These are phyloP conservation scores for Leucocoprinus sp. DNA, from an alignment of 768 basidiomycete species.

Conservation along the genomic window DNA sequence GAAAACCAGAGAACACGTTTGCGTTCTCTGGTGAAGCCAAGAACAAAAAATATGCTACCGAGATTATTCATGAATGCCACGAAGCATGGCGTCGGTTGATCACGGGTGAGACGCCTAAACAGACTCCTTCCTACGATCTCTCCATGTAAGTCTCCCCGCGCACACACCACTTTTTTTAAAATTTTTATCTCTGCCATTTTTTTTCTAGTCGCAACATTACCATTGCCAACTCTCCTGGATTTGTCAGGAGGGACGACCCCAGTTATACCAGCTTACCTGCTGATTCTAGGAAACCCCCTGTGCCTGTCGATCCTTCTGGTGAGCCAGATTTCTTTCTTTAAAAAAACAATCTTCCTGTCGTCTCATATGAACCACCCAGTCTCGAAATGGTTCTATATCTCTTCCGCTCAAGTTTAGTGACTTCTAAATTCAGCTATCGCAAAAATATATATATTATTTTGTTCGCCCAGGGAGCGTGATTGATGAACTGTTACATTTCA, in stretches of 20 bases:
- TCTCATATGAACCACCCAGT: constrained; percentile 33
- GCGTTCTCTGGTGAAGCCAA: constrained; percentile 99
- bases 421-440: constrained; percentile 15
- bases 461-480: neutral
- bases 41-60: constrained; percentile 98
- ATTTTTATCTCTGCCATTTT: constrained; percentile 10
- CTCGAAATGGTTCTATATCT: constrained; percentile 93
- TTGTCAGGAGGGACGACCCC: constrained; percentile 53
- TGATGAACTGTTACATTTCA: constrained; percentile 5
- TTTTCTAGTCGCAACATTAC: constrained; percentile 69
- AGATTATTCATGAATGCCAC: constrained; percentile 98
- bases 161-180: too few relatives aligned
- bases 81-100: constrained; percentile 97
- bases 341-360: neutral
- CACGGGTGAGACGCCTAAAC: constrained; percentile 67
- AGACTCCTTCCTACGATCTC: constrained; percentile 64
- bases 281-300: constrained; percentile 79
- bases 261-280: constrained; percentile 58
- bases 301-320: constrained; percentile 88
- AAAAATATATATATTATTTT: neutral
- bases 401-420: constrained; percentile 67
- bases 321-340: too few relatives aligned
- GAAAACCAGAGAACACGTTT: constrained; percentile 95
- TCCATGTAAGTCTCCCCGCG: constrained; percentile 66
- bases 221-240: constrained; percentile 64